Conservation (phyloP, 345 rosid species). For the Eucalyptus sp. region DNA sequence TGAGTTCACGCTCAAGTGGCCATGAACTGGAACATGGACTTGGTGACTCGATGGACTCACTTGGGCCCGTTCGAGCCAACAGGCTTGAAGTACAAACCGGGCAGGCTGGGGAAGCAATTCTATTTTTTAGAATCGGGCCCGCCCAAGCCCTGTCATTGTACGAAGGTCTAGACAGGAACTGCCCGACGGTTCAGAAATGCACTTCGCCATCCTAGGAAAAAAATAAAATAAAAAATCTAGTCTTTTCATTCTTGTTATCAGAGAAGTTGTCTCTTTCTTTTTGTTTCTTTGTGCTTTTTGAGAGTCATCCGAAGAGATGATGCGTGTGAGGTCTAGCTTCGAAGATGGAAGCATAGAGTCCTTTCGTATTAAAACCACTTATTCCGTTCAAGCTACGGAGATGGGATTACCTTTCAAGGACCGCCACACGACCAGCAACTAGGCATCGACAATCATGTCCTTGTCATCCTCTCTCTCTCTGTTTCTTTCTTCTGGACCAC, state of each 20-base stretch:
- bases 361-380: background rate
- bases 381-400: background rate
- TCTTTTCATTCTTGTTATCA: background rate
- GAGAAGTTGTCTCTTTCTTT: background rate
- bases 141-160: background rate
- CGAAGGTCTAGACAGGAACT: background rate
- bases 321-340: background rate
- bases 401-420: background rate
- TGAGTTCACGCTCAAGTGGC: background rate
- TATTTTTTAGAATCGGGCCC: background rate
- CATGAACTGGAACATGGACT: background rate
- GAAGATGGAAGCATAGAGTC: background rate
- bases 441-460: background rate
- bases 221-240: rapidly evolving
- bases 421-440: background rate
- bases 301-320: background rate
- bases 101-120: background rate
- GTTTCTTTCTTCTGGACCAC: background rate
- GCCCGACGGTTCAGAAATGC: background rate
- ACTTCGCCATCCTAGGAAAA: background rate
- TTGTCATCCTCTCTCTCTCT: background rate
- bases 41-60: background rate
- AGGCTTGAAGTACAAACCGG: background rate
- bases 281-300: background rate
- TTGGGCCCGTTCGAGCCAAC: background rate